Evolutionary conservation across 345 rosid genomes (phyloP), one percentile per base, ranked within the genome.

Genomic region (Noccaea caerulescens): DNA sequence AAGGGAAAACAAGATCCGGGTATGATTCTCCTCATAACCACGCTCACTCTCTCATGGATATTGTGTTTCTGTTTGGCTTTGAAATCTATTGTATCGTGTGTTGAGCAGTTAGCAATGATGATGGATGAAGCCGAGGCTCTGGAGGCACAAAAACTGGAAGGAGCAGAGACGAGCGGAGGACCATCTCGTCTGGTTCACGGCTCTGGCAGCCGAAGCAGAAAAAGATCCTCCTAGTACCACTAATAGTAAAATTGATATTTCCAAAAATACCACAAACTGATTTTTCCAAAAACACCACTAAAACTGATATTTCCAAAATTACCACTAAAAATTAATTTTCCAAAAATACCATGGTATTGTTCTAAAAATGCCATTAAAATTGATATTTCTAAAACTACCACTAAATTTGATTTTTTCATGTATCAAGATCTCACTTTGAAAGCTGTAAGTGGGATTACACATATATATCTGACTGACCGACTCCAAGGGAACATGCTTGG

Each of bases 1-100:
- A 82, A 86, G 76, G 65, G 99, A 94, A 82, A 94, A 91, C 65
- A 93, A 91, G 72, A 80, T 89, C 61, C 91, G 87, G 89, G 98
- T 94, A 89, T 56, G 51, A 11, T 30, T 61, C 47, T 11, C 16
- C 7, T 44, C 32, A 32, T 4, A 54, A 50, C 27, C 16, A 9
- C 41, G 30, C 30, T 27, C 30, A 27, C 30, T 27, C 30, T 49
- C 51, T 10, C 50, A 4, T 75, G 69, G 37, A 60, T 60, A 45
- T 25, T 18, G 5, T 54, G 57, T 18, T 16, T 54, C 16, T 14
- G 51, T 25, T 32, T 10, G 47, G 30, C 49, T 45, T 38, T 60
- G 20, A 50, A 47, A 7, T 8, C 1, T 49, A 13, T 30, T 61
- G 33, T 27, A 3, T 27, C 30, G 30, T 61, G 49, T 66, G 45